Conservation (phyloP, 1,284 basidiomycete genomes). For the Pulchroboletus neoregius region DNA sequence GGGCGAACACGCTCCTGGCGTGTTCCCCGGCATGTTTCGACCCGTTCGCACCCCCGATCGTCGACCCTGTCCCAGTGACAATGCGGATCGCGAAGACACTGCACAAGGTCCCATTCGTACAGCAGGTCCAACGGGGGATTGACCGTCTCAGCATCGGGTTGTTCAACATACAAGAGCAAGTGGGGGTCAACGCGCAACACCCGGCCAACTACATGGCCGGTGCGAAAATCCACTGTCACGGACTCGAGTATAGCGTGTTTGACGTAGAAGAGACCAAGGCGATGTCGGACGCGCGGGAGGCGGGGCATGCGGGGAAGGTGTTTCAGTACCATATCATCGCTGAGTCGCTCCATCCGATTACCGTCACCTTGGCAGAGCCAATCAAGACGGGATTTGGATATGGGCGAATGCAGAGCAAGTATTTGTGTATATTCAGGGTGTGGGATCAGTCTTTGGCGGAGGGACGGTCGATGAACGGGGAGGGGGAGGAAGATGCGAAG, state of each 20-base stretch:
- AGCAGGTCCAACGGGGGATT: slow-evolving; percentile 11
- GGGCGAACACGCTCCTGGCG: slow-evolving; percentile 16
- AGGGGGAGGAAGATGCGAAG: slow-evolving; percentile 4
- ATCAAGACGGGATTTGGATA: slow-evolving; percentile 19
- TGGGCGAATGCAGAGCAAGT: slow-evolving; percentile 16
- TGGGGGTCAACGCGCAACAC: slow-evolving; percentile 21
- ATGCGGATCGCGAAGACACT: slow-evolving; percentile 3
- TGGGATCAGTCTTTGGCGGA: slow-evolving; percentile 22
- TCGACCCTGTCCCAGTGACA: slow-evolving; percentile 19
- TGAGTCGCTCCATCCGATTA: slow-evolving; percentile 21
- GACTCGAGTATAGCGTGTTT: slow-evolving; percentile 16
- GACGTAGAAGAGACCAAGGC: slow-evolving; percentile 19
- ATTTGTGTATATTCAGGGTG: slow-evolving; percentile 19
- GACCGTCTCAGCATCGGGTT: slow-evolving; percentile 15
- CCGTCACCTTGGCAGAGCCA: slow-evolving; percentile 19
- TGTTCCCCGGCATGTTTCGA: slow-evolving; percentile 20
- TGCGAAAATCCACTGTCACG: slow-evolving; percentile 23
- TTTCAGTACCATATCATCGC: slow-evolving; percentile 19
- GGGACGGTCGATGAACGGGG: not conserved
- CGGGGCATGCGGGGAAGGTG: not conserved
- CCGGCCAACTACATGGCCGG: slow-evolving; percentile 22
- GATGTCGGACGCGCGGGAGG: slow-evolving; percentile 10
- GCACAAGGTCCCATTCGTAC: slow-evolving; percentile 14
- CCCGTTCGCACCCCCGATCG: slow-evolving; percentile 15
- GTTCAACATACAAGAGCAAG: slow-evolving; percentile 21